These are phyloP conservation scores for Clonostachys sp. DNA, from an alignment of 2,329 filamentous ascomycete genomes.

Conservation along the genomic window DNA sequence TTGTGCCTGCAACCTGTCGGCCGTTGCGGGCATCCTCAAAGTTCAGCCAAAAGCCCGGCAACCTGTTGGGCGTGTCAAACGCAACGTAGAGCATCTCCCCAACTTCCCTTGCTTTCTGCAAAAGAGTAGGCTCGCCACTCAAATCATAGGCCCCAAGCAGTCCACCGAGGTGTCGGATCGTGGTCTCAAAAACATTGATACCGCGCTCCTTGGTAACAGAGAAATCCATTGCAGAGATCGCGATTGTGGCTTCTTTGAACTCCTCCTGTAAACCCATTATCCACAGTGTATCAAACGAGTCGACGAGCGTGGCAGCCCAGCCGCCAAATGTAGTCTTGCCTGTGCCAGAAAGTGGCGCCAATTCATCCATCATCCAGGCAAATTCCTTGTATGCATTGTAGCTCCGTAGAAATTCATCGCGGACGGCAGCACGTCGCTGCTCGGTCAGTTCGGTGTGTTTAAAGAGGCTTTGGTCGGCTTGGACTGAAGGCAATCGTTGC, in stretches of 20 bases:
- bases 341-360: slow-evolving; percentile 39
- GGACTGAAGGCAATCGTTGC: slow-evolving; percentile 13
- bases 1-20: slow-evolving; percentile 39
- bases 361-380: slow-evolving; percentile 50
- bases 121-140: slow-evolving; percentile 32
- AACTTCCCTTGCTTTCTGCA: slow-evolving; percentile 42
- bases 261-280: slow-evolving; percentile 57
- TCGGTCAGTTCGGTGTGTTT: not conserved
- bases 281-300: slow-evolving; percentile 56
- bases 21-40: slow-evolving; percentile 30
- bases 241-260: slow-evolving; percentile 47
- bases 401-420: slow-evolving; percentile 4
- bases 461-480: slow-evolving; percentile 3
- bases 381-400: slow-evolving; percentile 47
- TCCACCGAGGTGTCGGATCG: slow-evolving; percentile 47
- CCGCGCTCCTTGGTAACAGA: slow-evolving; percentile 29
- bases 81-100: slow-evolving; percentile 48
- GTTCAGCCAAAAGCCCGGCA: slow-evolving; percentile 31
- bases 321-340: slow-evolving; percentile 43
- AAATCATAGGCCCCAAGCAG: slow-evolving; percentile 45
- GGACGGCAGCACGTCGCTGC: slow-evolving; percentile 3
- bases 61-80: slow-evolving; percentile 45
- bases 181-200: slow-evolving; percentile 51
- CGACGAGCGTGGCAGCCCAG: slow-evolving; percentile 56
- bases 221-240: slow-evolving; percentile 42